These are phyloP conservation scores for Gloeophyllum trabeum DNA, from an alignment of 768 basidiomycete species.

Conservation along the genomic window DNA sequence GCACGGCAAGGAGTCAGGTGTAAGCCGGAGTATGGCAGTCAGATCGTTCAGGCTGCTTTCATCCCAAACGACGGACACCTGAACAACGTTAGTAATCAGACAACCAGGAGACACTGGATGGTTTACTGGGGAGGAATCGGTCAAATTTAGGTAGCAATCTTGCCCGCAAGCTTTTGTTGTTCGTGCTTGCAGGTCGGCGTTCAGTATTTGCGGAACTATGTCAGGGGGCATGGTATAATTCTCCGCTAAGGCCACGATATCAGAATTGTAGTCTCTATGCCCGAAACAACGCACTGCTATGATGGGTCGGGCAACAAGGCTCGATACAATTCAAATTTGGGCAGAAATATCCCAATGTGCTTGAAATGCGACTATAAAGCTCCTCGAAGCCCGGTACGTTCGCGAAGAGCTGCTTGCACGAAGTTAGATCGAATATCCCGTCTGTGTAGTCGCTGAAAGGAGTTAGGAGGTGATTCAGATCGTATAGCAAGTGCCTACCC, in stretches of 20 bases:
- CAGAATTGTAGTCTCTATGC: background rate
- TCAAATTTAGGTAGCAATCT: background rate
- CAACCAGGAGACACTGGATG: too few species aligned
- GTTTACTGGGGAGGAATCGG: too few species aligned
- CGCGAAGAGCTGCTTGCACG: background rate
- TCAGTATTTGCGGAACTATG: background rate
- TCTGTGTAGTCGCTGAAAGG: background rate
- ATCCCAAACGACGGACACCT: too few species aligned
- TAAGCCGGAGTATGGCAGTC: background rate
- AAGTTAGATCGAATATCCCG: background rate
- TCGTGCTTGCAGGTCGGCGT: background rate
- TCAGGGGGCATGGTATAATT: background rate
- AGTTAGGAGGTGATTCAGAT: background rate
- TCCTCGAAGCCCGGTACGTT: constrained; percentile 3
- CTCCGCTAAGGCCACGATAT: background rate
- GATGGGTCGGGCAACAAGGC: constrained; percentile 37
- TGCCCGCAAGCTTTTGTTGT: background rate
- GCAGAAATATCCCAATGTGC: constrained; percentile 35
- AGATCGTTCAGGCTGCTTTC: background rate
- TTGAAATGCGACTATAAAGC: constrained; percentile 19
- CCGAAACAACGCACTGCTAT: constrained; percentile 18
- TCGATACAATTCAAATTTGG: constrained; percentile 38
- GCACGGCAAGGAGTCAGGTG: constrained; percentile 5
- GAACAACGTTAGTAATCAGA: too few species aligned
- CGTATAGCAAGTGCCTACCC: too few species aligned